Evolutionary conservation across 306 rosid species (phyloP).

Genomic region (Prunus armeniaca): DNA sequence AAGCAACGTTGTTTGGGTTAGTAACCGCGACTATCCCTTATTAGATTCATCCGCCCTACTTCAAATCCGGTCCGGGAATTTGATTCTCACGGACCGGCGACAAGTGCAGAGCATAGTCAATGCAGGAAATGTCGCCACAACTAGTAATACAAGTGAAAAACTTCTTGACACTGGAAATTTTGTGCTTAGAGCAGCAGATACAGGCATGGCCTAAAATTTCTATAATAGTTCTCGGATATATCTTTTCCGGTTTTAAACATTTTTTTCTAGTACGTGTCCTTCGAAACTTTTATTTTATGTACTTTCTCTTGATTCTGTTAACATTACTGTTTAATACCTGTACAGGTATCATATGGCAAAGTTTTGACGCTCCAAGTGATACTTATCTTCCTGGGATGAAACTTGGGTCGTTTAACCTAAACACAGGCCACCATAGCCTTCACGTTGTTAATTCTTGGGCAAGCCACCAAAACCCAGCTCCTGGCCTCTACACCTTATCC

Average conservation of each 20-base stretch:
- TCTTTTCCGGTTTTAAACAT: not conserved
- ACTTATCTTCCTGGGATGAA: conserved; percentile 21
- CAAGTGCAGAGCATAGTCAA: conserved; percentile 1
- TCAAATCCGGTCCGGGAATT: conserved; percentile 4
- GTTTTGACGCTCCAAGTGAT: conserved; percentile 13
- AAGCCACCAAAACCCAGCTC: not conserved
- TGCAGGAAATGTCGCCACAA: not conserved
- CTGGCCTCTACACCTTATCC: not conserved
- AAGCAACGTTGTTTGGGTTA: conserved; percentile 9
- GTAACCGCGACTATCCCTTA: not conserved
- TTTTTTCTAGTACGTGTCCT: too few relatives aligned
- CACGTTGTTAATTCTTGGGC: conserved; percentile 8
- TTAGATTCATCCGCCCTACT: not conserved
- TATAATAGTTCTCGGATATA: too few relatives aligned
- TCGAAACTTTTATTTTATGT: too few relatives aligned
- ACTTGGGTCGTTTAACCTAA: not conserved
- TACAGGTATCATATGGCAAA: conserved; percentile 8
- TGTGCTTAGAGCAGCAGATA: not conserved
- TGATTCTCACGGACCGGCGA: conserved; percentile 8
- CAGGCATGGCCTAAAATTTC: not conserved
- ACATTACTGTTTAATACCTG: too few relatives aligned
- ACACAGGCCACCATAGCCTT: not conserved
- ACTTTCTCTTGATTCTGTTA: too few relatives aligned
- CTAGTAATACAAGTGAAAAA: conserved; percentile 5
- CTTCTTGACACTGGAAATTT: conserved; percentile 17